Conservation (phyloP, 768 basidiomycete species). For the Auricularia cornea region DNA sequence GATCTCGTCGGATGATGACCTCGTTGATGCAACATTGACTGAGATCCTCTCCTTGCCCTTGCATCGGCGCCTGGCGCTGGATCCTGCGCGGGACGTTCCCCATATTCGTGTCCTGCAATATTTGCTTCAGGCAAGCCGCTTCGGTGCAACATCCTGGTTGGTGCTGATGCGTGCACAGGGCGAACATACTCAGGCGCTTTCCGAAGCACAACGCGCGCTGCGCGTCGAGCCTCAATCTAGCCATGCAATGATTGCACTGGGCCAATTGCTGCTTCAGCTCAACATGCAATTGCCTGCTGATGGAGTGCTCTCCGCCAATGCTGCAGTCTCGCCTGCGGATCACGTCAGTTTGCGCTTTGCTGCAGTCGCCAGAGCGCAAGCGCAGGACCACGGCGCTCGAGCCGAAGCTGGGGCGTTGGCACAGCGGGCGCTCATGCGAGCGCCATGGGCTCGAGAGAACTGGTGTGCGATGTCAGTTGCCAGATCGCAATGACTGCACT, state of each 20-base stretch:
- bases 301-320: neutral
- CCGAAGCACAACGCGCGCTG: neutral
- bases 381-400: no score
- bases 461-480: neutral
- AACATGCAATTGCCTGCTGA: neutral
- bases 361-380: neutral
- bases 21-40: slow-evolving; percentile 6
- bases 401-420: no score
- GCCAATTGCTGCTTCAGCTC: neutral
- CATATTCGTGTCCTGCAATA: slow-evolving; percentile 66
- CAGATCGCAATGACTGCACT: no score
- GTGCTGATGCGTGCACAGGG: neutral
- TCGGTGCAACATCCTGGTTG: neutral
- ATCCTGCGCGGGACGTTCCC: slow-evolving; percentile 61
- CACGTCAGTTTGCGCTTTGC: neutral
- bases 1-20: slow-evolving; percentile 25
- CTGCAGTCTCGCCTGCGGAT: neutral
- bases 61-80: slow-evolving; percentile 55
- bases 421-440: no score
- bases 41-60: slow-evolving; percentile 54
- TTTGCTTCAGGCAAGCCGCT: slow-evolving; percentile 52
- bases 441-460: neutral
- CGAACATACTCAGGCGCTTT: neutral
- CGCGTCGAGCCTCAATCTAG: neutral
- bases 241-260: neutral